Base-by-base conservation (phyloP, 495 filamentous ascomycete genomes). In the Aspergillus kassunensis region DNA sequence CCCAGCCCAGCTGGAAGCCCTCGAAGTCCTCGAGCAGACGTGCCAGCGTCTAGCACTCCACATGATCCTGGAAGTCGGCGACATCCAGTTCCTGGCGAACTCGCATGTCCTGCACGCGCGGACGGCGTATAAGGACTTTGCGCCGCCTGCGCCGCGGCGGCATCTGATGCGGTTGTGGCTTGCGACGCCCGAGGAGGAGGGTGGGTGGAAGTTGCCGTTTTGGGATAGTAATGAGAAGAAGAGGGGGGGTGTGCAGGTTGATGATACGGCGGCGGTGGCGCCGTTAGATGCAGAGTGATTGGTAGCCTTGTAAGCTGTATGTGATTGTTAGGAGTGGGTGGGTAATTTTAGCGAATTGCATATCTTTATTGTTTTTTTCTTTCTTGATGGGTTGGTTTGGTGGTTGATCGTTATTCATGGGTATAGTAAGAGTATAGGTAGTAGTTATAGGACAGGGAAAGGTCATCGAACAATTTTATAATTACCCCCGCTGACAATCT, bases 131-230 rank as follows among this genome's bases (percentile, higher is more conserved):
- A 61, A 51, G 60, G 88, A 91, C 61, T 80, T 82, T 58, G 73
- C 84, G 12, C 81, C 82, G 0, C 73, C 85, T 36, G 57, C 73
- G 49, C 83, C 86, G 0, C 71, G 86, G 11, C 71, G 88, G 39
- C 87, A 91, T 67, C 69, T 96, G n/a, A 87, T 96, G 80, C 74
- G 90, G 19, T 65, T 95, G 45, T 96, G 90, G 90, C 67, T 96
- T 39, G 82, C 85, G 6, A 86, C 83, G 12, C 90, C 89, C 0
- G 88, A 92, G 71, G 65, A 66, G 23, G 90, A 95, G 65, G 90
- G 89, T 0, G 90, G 90, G 0, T 96, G 90, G 90, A 84, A 79
- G 45, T 66, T 92, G 66, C 89, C 89, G 10, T 92, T 90, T 67
- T 80, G 81, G 59, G 90, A 95, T 74, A 84, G 81, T 43, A 72